Evolutionary conservation across 2,329 filamentous ascomycete genomes (phyloP).

Genomic region (Neonectria sp.): DNA sequence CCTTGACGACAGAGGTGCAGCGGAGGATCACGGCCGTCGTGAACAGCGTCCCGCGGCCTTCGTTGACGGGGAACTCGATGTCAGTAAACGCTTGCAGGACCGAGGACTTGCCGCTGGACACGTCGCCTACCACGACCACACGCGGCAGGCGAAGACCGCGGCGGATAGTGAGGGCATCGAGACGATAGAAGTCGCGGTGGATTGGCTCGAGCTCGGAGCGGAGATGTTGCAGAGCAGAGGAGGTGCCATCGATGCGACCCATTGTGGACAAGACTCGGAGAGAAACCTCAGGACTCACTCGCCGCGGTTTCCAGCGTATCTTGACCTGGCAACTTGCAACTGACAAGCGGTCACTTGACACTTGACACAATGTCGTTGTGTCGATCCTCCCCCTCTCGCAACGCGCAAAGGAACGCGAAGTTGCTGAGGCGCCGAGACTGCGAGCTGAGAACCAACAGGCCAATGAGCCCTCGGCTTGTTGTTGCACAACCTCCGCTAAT

Average conservation of each 20-base stretch:
- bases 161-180: conserved; percentile 15
- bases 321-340: neutral
- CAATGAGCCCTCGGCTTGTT: neutral
- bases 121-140: conserved; percentile 12
- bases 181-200: conserved; percentile 21
- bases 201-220: conserved; percentile 17
- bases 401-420: neutral
- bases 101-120: conserved; percentile 16
- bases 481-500: neutral
- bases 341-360: neutral
- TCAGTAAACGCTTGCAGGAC: conserved; percentile 17
- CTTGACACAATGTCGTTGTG: neutral
- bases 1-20: conserved; percentile 6
- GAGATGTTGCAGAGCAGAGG: conserved; percentile 13
- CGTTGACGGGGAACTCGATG: conserved; percentile 14
- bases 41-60: conserved; percentile 10
- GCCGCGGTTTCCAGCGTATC: neutral
- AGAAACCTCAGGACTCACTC: neutral
- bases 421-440: neutral
- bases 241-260: conserved; percentile 16
- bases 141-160: conserved; percentile 15
- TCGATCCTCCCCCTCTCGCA: neutral
- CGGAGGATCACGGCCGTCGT: conserved; percentile 16
- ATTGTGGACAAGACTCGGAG: neutral
- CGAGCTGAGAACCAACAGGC: conserved; percentile 5